Base-by-base conservation (phyloP, 1,284 basidiomycete genomes). In the Cerrena zonata region DNA sequence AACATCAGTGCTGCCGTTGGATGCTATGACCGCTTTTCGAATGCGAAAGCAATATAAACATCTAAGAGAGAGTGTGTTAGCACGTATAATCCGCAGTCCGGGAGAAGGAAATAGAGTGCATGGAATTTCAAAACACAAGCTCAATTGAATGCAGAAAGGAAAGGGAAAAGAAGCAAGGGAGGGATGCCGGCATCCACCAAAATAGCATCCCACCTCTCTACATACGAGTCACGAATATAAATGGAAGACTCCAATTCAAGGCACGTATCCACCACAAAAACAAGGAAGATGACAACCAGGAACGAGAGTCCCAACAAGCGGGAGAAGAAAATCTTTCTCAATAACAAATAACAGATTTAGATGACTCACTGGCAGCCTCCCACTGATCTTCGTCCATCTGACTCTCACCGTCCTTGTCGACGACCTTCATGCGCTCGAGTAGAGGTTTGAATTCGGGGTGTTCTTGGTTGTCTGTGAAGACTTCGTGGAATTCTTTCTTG, bases 311-410 rank as follows among this genome's bases (percentile, higher is more conserved):
- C 4, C 53, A 38, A 34, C 7, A 34, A 15, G 30, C 30, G 30
- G 30, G 30, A 34, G 15, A 15, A 34, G 7, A 15, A 15, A 34
- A 34, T 7, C 15, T 7, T 7, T 7, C 7, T 7, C 30, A 15
- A 34, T 34, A 15, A 34, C 15, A 15, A 34, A 34, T 34, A 15
- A 34, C 30, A 15, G 30, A 15, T 7, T 34, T 7, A 34, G 30
- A 15, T 34, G 37, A 82, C 93, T 70, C 68, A 96, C 94, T 95
- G 15, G 92, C 91, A 56, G 94, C 94, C 62, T 95, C 92, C 91
- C 94, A 95, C 68, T 97, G 93, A 59, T 91, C 86, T 58, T 87
- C 85, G 57, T 92, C 83, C 89, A 97, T 94, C 49, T 89, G 74
- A 58, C 89, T 92, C 68, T 88, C 87, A 2, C 93, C 94, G 41